Percentiles rank a stretch among this genome's conserved stretches.
Evolutionary conservation across 768 basidiomycete species (phyloP).

Genomic region (Hygrophorus russula): DNA sequence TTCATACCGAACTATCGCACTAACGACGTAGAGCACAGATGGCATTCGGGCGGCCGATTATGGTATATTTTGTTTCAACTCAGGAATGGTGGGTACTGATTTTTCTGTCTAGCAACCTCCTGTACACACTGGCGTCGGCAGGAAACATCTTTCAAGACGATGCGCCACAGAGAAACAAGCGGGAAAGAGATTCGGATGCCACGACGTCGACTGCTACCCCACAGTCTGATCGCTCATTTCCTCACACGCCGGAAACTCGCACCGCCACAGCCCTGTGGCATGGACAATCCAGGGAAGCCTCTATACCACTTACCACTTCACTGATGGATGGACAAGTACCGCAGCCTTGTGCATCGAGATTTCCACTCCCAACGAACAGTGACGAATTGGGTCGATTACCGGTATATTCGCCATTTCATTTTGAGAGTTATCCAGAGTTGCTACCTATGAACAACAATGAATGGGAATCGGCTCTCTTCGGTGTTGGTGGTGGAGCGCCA

Average conservation of each 20-base stretch:
- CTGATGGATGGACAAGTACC: background rate
- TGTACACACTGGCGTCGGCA: slow-evolving; percentile 12
- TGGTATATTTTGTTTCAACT: slow-evolving; percentile 18
- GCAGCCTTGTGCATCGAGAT: background rate
- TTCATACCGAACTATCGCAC: background rate
- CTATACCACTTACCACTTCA: slow-evolving; percentile 1
- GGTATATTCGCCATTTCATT: slow-evolving; percentile 1
- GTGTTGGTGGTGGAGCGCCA: background rate
- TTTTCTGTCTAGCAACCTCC: slow-evolving; percentile 13
- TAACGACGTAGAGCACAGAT: slow-evolving; percentile 16
- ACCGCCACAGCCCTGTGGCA: slow-evolving; percentile 24
- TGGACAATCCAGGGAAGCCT: slow-evolving; percentile 14
- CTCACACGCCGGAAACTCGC: slow-evolving; percentile 10
- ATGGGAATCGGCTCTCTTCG: background rate
- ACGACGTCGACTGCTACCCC: slow-evolving; percentile 10
- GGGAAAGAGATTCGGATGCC: slow-evolving; percentile 37
- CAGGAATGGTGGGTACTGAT: slow-evolving; percentile 21
- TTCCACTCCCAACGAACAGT: background rate
- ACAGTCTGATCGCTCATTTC: slow-evolving; percentile 11
- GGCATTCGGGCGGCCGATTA: slow-evolving; percentile 28
- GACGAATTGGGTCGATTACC: background rate
- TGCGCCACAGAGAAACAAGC: slow-evolving; percentile 25
- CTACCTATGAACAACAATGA: too few relatives aligned
- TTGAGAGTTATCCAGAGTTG: background rate
- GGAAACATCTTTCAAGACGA: slow-evolving; percentile 12